These are phyloP conservation scores for Micromonas commoda DNA, from an alignment of 139 green algal species.

Conservation along the genomic window DNA sequence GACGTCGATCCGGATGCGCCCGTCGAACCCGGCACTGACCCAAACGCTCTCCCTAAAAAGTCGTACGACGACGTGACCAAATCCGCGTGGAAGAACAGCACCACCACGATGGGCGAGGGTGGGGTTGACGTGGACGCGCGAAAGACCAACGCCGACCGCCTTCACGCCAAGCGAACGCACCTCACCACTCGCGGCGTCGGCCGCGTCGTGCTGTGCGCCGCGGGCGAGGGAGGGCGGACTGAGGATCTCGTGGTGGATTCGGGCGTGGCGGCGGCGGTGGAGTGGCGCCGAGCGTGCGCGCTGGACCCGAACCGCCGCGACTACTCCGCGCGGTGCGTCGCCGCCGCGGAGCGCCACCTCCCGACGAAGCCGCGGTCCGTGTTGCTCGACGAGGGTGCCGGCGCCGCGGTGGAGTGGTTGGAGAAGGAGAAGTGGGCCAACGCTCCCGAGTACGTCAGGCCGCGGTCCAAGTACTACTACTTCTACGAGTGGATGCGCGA, in stretches of 20 bases:
- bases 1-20: neutral
- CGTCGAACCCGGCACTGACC: neutral
- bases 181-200: too few relatives aligned
- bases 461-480: constrained; percentile 52
- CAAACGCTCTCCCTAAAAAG: neutral
- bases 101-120: too few relatives aligned
- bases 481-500: constrained; percentile 69
- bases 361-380: neutral
- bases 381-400: neutral
- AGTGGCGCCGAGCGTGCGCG: neutral
- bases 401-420: neutral
- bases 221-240: too few relatives aligned
- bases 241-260: neutral
- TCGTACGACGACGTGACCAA: neutral
- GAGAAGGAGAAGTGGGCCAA: constrained; percentile 26
- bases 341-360: neutral
- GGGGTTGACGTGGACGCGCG: too few relatives aligned
- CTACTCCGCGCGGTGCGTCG: neutral
- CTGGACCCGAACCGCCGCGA: too few relatives aligned
- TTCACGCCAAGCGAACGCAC: too few relatives aligned
- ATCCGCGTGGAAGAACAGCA: too few relatives aligned
- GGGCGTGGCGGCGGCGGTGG: neutral
- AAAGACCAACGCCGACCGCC: too few relatives aligned
- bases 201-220: too few relatives aligned
- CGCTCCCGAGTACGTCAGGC: constrained; percentile 24